Percentiles rank a stretch among this genome's conserved stretches.
Conservation (phyloP, 345 rosid species). For the Populus nigra region DNA sequence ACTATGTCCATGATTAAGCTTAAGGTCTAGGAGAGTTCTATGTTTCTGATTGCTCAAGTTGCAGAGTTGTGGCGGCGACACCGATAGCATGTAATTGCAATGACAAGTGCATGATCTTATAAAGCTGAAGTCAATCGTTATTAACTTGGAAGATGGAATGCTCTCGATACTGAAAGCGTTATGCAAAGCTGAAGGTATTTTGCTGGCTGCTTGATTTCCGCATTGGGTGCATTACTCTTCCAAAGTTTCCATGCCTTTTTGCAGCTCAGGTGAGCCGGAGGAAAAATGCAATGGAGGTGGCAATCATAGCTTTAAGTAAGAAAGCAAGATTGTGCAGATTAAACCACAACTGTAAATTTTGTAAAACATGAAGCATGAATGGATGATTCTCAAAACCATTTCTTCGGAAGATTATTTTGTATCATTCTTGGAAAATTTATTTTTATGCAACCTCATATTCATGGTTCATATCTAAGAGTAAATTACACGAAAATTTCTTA, state of each 20-base stretch:
- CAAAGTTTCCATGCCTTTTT: background rate
- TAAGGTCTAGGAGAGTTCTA: background rate
- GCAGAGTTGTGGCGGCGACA: background rate
- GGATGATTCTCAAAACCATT: background rate
- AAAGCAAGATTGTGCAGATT: background rate
- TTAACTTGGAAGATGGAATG: background rate
- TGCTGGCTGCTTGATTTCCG: background rate
- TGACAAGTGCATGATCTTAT: background rate
- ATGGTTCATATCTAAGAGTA: background rate
- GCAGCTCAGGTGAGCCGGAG: background rate
- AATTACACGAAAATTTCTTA: too few species aligned
- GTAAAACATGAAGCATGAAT: background rate
- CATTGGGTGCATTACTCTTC: background rate
- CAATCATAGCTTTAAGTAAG: background rate
- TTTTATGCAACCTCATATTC: background rate
- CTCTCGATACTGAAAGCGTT: too few species aligned
- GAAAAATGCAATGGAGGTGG: background rate
- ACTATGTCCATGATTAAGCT: constrained; percentile 36
- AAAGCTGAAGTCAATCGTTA: background rate
- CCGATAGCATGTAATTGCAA: background rate
- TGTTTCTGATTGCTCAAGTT: background rate
- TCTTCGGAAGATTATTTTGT: background rate
- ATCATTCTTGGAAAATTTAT: background rate
- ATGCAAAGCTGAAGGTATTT: background rate
- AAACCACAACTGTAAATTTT: background rate